A percentile compares a stretch with the other conserved stretches of the same genome.
phyloP scores from a whole-genome alignment of 139 green algal genomes.

The Parachlorella kessleri region DNA sequence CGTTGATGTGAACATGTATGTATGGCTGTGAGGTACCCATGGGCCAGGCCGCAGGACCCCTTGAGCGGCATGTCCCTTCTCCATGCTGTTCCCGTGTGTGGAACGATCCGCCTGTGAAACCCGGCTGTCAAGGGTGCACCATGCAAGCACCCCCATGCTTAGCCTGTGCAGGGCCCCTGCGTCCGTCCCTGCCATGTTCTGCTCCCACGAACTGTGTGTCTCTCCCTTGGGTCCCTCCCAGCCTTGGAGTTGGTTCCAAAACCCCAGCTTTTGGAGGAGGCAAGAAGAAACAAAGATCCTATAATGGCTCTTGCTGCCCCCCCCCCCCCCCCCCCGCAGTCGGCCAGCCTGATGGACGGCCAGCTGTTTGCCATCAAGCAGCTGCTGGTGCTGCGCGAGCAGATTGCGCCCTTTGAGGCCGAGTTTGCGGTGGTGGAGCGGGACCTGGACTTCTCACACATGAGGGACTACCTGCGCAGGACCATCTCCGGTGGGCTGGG shows the following conservation, averaged over 20 bases:
- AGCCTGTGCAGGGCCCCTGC: background rate
- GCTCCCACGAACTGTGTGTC: too few species aligned
- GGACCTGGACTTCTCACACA: conserved; percentile 93
- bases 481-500: conserved; percentile 57
- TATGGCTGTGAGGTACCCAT: background rate
- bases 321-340: conserved; percentile 23
- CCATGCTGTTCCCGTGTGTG: too few species aligned
- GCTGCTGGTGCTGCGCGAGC: conserved; percentile 92
- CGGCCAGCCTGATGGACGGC: conserved; percentile 62
- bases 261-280: too few species aligned
- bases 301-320: too few species aligned
- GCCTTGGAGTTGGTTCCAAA: too few species aligned
- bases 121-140: too few species aligned
- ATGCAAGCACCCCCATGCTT: background rate
- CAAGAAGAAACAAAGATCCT: too few species aligned
- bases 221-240: too few species aligned
- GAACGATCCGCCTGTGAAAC: too few species aligned
- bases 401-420: conserved; percentile 89
- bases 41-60: background rate
- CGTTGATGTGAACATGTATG: background rate
- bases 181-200: background rate
- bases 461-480: conserved; percentile 84
- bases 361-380: conserved; percentile 96
- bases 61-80: background rate
- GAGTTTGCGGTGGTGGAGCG: conserved; percentile 85